Conservation (phyloP, 1,139 yeast species). For the Yamadazyma oceani region DNA sequence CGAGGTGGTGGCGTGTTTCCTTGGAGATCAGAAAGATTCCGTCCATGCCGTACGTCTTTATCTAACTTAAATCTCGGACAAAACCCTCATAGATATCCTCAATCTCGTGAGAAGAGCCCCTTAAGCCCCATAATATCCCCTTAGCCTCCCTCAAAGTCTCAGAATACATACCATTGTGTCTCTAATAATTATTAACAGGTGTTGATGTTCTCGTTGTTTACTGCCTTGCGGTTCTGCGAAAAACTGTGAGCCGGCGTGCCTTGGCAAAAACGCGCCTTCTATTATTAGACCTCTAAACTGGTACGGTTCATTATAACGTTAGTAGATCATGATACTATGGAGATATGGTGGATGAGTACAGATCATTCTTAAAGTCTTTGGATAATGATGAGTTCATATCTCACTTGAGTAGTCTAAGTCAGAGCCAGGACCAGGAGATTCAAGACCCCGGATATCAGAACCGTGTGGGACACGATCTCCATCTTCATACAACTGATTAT, state of each 20-base stretch:
- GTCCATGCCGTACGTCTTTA: no score
- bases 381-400: slow-evolving; percentile 33
- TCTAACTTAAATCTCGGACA: no score
- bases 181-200: background rate
- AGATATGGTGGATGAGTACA: slow-evolving; percentile 15
- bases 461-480: no score
- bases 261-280: slow-evolving; percentile 1
- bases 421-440: slow-evolving; percentile 10
- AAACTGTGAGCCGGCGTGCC: background rate
- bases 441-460: no score
- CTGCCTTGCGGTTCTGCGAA: background rate
- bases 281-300: slow-evolving; percentile 2
- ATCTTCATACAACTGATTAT: no score
- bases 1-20: no score
- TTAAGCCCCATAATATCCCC: background rate
- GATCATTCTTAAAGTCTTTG: slow-evolving; percentile 30
- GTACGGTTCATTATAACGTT: no score
- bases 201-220: slow-evolving; percentile 2
- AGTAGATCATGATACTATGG: no score
- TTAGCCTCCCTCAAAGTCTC: background rate
- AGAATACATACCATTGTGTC: slow-evolving; percentile 2
- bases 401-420: slow-evolving; percentile 31
- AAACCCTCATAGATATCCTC: no score
- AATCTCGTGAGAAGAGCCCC: no score
- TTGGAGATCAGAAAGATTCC: no score